A percentile compares a stretch with the other conserved stretches of the same genome.
Evolutionary conservation across 108 stramenopile species (phyloP).

Genomic region (Stephanodiscus minutulus): DNA sequence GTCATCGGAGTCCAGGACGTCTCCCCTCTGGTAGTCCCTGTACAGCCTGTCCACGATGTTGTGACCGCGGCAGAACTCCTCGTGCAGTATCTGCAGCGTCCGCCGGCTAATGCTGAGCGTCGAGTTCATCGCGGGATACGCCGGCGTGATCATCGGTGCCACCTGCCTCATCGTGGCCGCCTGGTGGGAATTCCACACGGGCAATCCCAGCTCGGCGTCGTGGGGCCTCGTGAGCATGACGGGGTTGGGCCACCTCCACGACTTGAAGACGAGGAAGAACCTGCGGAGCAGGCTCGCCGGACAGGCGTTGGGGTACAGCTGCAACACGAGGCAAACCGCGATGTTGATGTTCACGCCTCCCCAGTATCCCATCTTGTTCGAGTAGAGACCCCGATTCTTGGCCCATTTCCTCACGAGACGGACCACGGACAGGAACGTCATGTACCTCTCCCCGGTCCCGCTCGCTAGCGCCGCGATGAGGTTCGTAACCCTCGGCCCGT

Average conservation of each 20-base stretch:
- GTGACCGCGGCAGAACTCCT: slow-evolving; percentile 85
- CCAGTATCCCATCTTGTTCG: slow-evolving; percentile 97
- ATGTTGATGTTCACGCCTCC: slow-evolving; percentile 99
- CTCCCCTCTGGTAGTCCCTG: slow-evolving; percentile 64
- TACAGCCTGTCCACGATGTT: slow-evolving; percentile 74
- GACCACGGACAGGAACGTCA: slow-evolving; percentile 86
- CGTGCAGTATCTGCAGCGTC: slow-evolving; percentile 83
- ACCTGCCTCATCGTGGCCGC: slow-evolving; percentile 73
- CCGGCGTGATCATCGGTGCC: slow-evolving; percentile 98
- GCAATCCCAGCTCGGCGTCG: slow-evolving; percentile 81
- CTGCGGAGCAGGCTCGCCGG: slow-evolving; percentile 84
- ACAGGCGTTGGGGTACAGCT: slow-evolving; percentile 91
- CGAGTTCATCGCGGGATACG: slow-evolving; percentile 98
- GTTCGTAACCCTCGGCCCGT: slow-evolving; percentile 97
- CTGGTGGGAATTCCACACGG: slow-evolving; percentile 71
- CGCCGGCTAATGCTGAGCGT: slow-evolving; percentile 87
- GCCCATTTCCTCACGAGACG: slow-evolving; percentile 94
- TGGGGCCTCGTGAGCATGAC: slow-evolving; percentile 86
- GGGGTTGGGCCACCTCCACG: slow-evolving; percentile 91
- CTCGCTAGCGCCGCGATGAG: slow-evolving; percentile 89
- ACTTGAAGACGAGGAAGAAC: slow-evolving; percentile 92
- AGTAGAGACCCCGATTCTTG: slow-evolving; percentile 95
- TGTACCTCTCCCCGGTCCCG: slow-evolving; percentile 77
- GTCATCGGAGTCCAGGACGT: slow-evolving; percentile 31
- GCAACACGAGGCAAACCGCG: slow-evolving; percentile 90